Evolutionary conservation across 768 basidiomycete genomes (phyloP).

Genomic region (Amanita jacksonii): DNA sequence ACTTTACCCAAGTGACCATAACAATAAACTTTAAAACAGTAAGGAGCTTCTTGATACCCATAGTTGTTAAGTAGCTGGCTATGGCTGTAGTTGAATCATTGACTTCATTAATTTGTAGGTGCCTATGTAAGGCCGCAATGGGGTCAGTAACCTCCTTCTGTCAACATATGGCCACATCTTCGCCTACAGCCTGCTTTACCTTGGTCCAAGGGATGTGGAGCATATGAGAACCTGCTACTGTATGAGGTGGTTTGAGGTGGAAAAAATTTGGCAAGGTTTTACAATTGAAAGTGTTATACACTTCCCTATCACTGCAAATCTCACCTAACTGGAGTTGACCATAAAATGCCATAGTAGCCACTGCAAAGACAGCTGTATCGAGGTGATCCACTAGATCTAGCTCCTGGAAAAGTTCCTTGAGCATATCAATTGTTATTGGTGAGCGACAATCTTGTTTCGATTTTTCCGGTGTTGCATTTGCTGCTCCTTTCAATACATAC

Average conservation of each 20-base stretch:
- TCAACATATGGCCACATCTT: conserved; percentile 13
- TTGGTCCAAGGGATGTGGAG: conserved; percentile 20
- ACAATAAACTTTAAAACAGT: conserved; percentile 14
- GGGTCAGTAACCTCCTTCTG: conserved; percentile 14
- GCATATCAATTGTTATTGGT: conserved; percentile 17
- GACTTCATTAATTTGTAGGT: conserved; percentile 12
- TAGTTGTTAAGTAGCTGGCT: conserved; percentile 3
- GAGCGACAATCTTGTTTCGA: conserved; percentile 11
- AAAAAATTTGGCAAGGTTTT: conserved; percentile 5
- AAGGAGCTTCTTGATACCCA: conserved; percentile 7
- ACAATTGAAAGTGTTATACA: conserved; percentile 5
- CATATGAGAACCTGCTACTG: conserved; percentile 8
- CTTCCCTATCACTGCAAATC: conserved; percentile 10
- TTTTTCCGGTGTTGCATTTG: conserved; percentile 16
- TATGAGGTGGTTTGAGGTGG: background rate
- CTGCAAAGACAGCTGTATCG: conserved; percentile 17
- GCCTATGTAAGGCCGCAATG: conserved; percentile 7
- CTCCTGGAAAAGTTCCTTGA: conserved; percentile 8
- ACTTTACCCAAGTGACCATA: too few relatives aligned
- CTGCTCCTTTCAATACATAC: conserved; percentile 17
- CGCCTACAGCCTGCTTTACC: conserved; percentile 12
- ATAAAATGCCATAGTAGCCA: conserved; percentile 21
- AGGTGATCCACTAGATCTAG: conserved; percentile 13
- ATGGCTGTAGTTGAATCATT: conserved; percentile 9
- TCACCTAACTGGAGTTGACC: conserved; percentile 24